Evolutionary conservation across 768 basidiomycete species (phyloP), one percentile per base, ranked within the genome.

Genomic region (Clathrus columnatus): DNA sequence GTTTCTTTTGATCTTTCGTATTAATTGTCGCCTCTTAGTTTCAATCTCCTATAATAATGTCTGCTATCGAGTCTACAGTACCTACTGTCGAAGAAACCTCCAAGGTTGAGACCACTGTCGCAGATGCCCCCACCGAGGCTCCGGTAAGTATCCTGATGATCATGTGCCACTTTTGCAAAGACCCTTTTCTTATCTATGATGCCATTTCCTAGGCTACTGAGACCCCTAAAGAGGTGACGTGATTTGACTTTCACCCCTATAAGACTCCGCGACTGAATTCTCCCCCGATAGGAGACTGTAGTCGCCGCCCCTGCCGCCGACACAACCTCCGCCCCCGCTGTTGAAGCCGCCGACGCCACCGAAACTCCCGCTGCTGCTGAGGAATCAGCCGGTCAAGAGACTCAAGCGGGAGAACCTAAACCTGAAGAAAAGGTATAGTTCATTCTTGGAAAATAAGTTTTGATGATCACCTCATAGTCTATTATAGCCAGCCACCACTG

Each of bases 11-110:
- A 47, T 30, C 55, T 63, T 16, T 44, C 14, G 57, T 24, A 26
- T n/a, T 57, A 54, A 48, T 61, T 61, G 61, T 60, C 50, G 27
- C 20, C 24, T 58, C 59, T 55, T 78, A 76, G 69, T 73, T 75
- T 74, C 72, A 68, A 72, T 68, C 72, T 73, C 72, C 67, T 74
- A 71, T 73, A 73, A 81, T 89, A 88, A 91, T 92, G 87, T 90
- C 89, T 77, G 79, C 61, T 42, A 29, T 50, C 26, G 61, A 59
- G 51, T 43, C 59, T 51, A 56, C 59, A 29, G 44, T 61, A 43
- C 44, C 61, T 49, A 29, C 58, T 32, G 61, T 48, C 42, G 58
- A 27, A 24, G 58, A 54, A 17, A 51, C 48, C 27, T 28, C 54
- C 26, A 43, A 44, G 29, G 42, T 53, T n/a, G 61, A 51, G 30